Percentiles rank a stretch among this genome's conserved stretches.
Conservation (phyloP, 305 asterid species). For the Fraxinus platypoda region DNA sequence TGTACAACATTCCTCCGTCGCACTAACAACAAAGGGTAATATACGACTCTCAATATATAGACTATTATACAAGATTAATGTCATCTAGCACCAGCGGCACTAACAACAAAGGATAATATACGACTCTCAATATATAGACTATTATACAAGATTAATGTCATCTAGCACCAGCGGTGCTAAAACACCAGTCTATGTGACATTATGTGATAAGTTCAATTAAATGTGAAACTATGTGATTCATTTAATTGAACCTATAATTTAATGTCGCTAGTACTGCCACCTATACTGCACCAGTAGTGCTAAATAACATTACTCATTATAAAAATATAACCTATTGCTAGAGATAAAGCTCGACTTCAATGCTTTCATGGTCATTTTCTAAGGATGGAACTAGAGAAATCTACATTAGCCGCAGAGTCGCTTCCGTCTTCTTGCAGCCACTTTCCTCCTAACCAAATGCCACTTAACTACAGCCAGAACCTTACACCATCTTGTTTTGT, state of each 20-base stretch:
- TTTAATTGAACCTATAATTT: no score
- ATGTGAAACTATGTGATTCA: no score
- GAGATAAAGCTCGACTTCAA: background rate
- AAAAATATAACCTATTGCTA: background rate
- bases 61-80: background rate
- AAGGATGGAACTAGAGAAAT: conserved; percentile 10
- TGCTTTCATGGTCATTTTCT: background rate
- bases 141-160: background rate
- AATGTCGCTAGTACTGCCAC: background rate
- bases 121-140: background rate
- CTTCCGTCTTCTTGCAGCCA: conserved; percentile 50
- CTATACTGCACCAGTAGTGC: background rate
- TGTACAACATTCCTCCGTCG: conserved; percentile 16
- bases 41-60: background rate
- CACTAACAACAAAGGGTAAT: background rate
- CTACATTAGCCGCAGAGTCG: conserved; percentile 28
- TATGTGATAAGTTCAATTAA: no score
- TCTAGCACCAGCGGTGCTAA: no score
- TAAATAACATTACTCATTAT: background rate
- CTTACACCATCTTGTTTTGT: conserved; percentile 75
- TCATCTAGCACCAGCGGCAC: no score
- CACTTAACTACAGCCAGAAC: conserved; percentile 76
- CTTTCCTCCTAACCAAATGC: conserved; percentile 53
- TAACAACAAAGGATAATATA: no score
- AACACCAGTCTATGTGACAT: no score